Evolutionary conservation across 2,329 filamentous ascomycete genomes (phyloP).

Genomic region (Trichophyton equinum): DNA sequence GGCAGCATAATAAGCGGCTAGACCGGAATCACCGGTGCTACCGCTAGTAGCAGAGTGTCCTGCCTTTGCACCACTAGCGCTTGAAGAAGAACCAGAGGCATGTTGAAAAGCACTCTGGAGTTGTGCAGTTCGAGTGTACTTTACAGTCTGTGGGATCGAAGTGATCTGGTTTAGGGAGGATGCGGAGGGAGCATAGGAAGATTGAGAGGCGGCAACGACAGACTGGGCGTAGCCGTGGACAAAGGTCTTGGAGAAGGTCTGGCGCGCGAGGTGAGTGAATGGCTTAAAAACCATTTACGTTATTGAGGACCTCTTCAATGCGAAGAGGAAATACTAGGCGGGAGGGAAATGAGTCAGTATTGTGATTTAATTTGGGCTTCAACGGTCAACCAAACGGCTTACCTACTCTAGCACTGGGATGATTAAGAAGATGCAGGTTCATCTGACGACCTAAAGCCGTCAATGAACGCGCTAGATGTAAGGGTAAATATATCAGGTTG

Average conservation of each 20-base stretch:
- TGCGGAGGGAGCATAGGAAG: slow-evolving; percentile 58
- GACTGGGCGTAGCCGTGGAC: slow-evolving; percentile 97
- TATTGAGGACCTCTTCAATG: slow-evolving; percentile 52
- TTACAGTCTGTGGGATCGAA: slow-evolving; percentile 34
- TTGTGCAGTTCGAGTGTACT: slow-evolving; percentile 46
- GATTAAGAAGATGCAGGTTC: slow-evolving; percentile 73
- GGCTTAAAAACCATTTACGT: slow-evolving; percentile 79
- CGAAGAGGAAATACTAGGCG: slow-evolving; percentile 41
- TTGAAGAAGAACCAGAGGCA: slow-evolving; percentile 36
- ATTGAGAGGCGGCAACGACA: slow-evolving; percentile 87
- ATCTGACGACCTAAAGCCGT: slow-evolving; percentile 86
- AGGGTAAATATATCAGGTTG: not conserved
- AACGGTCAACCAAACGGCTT: slow-evolving; percentile 8
- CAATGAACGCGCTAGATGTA: slow-evolving; percentile 71
- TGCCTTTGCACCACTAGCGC: slow-evolving; percentile 38
- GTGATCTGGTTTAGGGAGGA: slow-evolving; percentile 44
- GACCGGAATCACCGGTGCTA: slow-evolving; percentile 44
- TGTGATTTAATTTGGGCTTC: slow-evolving; percentile 10
- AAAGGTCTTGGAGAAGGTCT: slow-evolving; percentile 92
- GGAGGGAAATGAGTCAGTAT: not conserved
- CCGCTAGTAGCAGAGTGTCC: slow-evolving; percentile 46
- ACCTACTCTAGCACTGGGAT: slow-evolving; percentile 53
- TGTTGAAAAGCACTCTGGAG: slow-evolving; percentile 67
- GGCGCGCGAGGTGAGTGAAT: slow-evolving; percentile 77
- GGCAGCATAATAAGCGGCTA: slow-evolving; percentile 87